Conservation (phyloP, 2,329 filamentous ascomycete genomes). For the Aspergillus eucalypticola region DNA sequence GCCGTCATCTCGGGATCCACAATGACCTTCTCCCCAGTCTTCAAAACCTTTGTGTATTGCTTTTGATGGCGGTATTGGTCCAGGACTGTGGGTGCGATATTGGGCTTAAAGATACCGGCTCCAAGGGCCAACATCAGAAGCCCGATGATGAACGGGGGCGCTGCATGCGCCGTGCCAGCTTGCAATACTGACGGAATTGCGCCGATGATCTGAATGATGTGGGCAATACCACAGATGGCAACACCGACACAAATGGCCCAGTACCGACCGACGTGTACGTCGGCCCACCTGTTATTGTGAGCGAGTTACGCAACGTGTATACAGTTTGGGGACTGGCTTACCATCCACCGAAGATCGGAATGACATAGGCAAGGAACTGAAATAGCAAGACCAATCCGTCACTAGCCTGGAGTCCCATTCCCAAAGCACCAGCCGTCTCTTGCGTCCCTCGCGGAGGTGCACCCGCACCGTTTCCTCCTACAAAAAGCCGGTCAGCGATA, state of each 20-base stretch:
- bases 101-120: constrained; percentile 43
- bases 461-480: constrained; percentile 43
- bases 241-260: constrained; percentile 43
- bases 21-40: constrained; percentile 49
- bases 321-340: not conserved
- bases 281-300: constrained; percentile 22
- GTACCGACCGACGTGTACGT: constrained; percentile 28
- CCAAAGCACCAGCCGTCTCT: constrained; percentile 59
- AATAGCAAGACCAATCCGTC: constrained; percentile 54
- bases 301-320: not conserved
- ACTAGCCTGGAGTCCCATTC: constrained; percentile 57
- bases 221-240: constrained; percentile 40
- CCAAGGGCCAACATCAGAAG: constrained; percentile 42
- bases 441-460: constrained; percentile 37
- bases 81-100: constrained; percentile 47
- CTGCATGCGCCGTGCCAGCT: constrained; percentile 31
- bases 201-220: constrained; percentile 35
- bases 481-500: not conserved
- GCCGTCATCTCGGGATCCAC: constrained; percentile 51
- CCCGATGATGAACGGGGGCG: constrained; percentile 43
- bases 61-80: constrained; percentile 45
- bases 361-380: constrained; percentile 56
- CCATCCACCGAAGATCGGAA: constrained; percentile 52
- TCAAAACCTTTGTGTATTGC: constrained; percentile 45
- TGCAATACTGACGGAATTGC: constrained; percentile 45